Percentiles rank a stretch among this genome's conserved stretches.
phyloP scores from a whole-genome alignment of 768 basidiomycete genomes.

The Tylopilus cervinicoccineus region DNA sequence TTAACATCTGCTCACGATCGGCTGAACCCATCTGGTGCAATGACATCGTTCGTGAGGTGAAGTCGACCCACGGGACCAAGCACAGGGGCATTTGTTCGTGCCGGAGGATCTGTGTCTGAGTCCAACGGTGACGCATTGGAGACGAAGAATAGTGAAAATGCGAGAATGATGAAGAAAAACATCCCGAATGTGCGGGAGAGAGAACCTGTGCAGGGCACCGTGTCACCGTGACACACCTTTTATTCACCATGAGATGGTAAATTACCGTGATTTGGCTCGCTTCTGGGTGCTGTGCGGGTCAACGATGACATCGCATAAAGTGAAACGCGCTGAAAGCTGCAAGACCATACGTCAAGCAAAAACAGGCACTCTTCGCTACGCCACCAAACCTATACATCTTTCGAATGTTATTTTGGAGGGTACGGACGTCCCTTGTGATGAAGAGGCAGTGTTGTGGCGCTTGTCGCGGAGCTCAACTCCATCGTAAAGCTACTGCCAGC shows the following conservation, averaged over 20 bases:
- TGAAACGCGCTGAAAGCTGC: too few species aligned
- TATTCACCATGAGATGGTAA: neutral
- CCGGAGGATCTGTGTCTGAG: neutral
- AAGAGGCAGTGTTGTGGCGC: too few species aligned
- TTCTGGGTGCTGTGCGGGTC: neutral
- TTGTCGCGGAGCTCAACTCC: too few species aligned
- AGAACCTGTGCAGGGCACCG: neutral
- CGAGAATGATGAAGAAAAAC: neutral
- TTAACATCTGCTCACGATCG: neutral
- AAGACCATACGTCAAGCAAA: too few species aligned
- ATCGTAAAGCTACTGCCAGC: too few species aligned
- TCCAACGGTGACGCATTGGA: conserved; percentile 2
- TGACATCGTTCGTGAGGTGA: neutral
- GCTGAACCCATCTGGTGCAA: conserved; percentile 6
- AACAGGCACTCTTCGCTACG: too few species aligned
- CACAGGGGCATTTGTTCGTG: neutral
- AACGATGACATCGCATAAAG: neutral
- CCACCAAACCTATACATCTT: too few species aligned
- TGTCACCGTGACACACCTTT: neutral
- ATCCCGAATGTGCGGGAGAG: neutral
- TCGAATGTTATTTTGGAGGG: too few species aligned
- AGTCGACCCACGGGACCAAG: conserved; percentile 1
- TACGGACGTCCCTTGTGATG: too few species aligned
- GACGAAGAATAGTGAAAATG: neutral
- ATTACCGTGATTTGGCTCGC: neutral